Percentiles rank a stretch among this genome's conserved stretches.
Conservation (phyloP, 2,329 filamentous ascomycete species). For the Rutstroemia sp. region DNA sequence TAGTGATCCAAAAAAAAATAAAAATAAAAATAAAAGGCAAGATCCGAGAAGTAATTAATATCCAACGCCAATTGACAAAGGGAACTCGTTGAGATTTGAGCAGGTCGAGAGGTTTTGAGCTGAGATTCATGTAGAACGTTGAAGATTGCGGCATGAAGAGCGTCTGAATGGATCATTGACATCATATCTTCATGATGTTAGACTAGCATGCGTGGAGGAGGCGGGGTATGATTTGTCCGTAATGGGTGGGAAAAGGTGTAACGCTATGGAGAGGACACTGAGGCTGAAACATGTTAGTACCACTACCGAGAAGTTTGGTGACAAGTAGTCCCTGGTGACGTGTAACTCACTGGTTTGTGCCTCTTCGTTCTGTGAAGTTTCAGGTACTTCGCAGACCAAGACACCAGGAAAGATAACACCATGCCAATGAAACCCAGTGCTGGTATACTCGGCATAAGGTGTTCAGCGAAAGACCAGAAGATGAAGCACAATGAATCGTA, state of each 20-base stretch:
- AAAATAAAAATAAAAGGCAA: too few relatives aligned
- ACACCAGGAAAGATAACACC: slow-evolving; percentile 16
- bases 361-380: not conserved
- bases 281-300: not conserved
- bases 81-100: too few relatives aligned
- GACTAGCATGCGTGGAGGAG: not conserved
- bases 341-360: not conserved
- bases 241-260: not conserved
- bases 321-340: not conserved
- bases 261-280: not conserved
- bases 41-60: too few relatives aligned
- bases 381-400: slow-evolving; percentile 15
- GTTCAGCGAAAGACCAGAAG: not conserved
- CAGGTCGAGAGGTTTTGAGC: not conserved
- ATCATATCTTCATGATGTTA: not conserved
- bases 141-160: not conserved
- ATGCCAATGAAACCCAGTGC: slow-evolving; percentile 20
- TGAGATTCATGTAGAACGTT: not conserved
- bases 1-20: too few relatives aligned
- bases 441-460: slow-evolving; percentile 10
- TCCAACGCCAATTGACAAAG: too few relatives aligned
- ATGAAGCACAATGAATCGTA: slow-evolving; percentile 9
- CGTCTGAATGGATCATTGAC: not conserved
- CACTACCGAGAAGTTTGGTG: not conserved
- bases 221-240: not conserved